Evolutionary conservation across 202 grass and related monocot species (phyloP).

Genomic region (Schoenoplectus tabernaemontani): DNA sequence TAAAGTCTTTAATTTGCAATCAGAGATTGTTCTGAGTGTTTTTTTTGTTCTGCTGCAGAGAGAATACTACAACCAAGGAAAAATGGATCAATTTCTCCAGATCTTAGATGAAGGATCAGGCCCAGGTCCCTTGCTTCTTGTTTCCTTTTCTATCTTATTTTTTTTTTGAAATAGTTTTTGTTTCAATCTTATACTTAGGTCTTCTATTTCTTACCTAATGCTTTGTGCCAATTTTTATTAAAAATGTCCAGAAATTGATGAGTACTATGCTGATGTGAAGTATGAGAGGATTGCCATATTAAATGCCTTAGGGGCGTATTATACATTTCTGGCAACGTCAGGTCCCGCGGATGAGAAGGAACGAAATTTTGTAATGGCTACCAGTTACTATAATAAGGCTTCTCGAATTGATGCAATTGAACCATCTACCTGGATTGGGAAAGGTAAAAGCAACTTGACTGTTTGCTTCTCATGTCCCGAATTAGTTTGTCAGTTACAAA

Average conservation of each 20-base stretch:
- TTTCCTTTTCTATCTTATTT: constrained; percentile 2
- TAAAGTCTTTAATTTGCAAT: not conserved
- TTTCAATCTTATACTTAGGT: not conserved
- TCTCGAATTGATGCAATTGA: constrained; percentile 89
- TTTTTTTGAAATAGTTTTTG: not conserved
- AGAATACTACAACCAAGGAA: constrained; percentile 97
- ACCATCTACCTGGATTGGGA: constrained; percentile 91
- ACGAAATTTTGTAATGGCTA: constrained; percentile 67
- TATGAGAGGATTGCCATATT: constrained; percentile 89
- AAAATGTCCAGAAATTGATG: constrained; percentile 67
- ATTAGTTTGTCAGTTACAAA: not conserved
- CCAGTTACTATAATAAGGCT: constrained; percentile 88
- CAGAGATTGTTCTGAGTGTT: not conserved
- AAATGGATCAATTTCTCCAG: constrained; percentile 77
- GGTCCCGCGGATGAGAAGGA: constrained; percentile 69
- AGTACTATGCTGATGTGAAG: constrained; percentile 96
- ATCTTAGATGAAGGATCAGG: constrained; percentile 96
- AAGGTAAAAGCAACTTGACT: constrained; percentile 37
- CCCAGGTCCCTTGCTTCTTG: constrained; percentile 42
- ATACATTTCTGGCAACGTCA: constrained; percentile 77
- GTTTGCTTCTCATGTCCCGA: not conserved
- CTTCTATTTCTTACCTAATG: not conserved
- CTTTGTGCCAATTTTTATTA: not conserved
- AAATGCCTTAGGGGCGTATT: constrained; percentile 83
- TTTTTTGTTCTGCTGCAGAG: constrained; percentile 40